Conservation (phyloP, 306 rosid species). For the Arachis hypogaea region DNA sequence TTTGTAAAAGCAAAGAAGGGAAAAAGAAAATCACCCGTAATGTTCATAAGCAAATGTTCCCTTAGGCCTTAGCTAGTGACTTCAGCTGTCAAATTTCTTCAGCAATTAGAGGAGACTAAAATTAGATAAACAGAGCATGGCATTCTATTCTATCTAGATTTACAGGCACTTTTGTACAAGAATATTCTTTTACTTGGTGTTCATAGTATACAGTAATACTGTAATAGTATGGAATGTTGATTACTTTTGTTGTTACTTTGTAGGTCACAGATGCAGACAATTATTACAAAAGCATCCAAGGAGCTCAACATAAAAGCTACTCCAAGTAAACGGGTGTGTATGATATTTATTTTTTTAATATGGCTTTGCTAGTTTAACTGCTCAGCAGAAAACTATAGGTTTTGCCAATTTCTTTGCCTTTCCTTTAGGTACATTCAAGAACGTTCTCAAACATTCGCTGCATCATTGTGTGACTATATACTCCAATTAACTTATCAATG, state of each 20-base stretch:
- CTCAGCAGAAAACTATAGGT: conserved; percentile 4
- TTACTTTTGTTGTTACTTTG: conserved; percentile 41
- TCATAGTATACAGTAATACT: neutral
- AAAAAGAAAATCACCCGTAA: too few relatives aligned
- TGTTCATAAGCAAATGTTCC: too few relatives aligned
- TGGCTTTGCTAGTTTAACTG: neutral
- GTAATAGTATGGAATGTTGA: conserved; percentile 7
- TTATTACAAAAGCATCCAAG: conserved; percentile 82
- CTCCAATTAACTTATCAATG: conserved; percentile 8
- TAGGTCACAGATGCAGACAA: conserved; percentile 99
- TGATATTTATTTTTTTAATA: neutral
- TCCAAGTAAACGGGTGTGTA: conserved; percentile 93
- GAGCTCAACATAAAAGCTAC: conserved; percentile 82
- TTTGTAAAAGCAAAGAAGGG: too few relatives aligned
- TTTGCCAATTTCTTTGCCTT: neutral
- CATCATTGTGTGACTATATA: conserved; percentile 4
- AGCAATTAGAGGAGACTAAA: neutral
- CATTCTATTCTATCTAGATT: neutral
- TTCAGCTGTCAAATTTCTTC: neutral
- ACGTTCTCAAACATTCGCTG: too few relatives aligned
- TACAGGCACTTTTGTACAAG: neutral
- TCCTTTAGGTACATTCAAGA: neutral
- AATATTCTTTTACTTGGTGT: neutral
- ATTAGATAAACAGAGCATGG: too few relatives aligned
- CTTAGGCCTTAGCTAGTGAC: neutral